Percentiles rank a stretch among this genome's conserved stretches.
phyloP scores from a whole-genome alignment of 169 alveolate genomes.

The Plasmodium reichenowi region DNA sequence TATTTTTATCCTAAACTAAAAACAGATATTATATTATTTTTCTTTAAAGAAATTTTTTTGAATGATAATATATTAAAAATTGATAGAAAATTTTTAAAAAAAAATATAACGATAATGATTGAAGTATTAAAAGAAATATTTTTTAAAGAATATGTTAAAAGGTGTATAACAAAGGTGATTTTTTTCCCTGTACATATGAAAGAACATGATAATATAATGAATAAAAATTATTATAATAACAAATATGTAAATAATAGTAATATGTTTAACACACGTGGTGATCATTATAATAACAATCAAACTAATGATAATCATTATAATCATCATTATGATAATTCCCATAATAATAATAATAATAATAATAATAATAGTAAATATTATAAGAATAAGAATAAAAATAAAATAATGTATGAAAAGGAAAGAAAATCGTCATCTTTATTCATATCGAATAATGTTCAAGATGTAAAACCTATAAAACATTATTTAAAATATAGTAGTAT shows the following conservation, averaged over 20 bases:
- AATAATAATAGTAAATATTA: too few relatives aligned
- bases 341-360: too few relatives aligned
- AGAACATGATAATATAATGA: background rate
- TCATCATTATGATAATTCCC: too few relatives aligned
- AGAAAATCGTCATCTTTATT: background rate
- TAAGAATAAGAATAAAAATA: too few relatives aligned
- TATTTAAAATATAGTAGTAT: slow-evolving; percentile 54
- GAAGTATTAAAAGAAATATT: slow-evolving; percentile 36
- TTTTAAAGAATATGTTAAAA: slow-evolving; percentile 40
- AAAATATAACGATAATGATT: slow-evolving; percentile 19
- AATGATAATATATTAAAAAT: slow-evolving; percentile 24
- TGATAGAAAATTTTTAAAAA: slow-evolving; percentile 10
- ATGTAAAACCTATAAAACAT: slow-evolving; percentile 24
- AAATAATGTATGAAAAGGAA: too few relatives aligned
- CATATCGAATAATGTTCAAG: background rate
- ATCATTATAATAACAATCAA: background rate
- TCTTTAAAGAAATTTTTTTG: slow-evolving; percentile 53
- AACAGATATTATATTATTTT: slow-evolving; percentile 29
- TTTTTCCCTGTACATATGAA: background rate
- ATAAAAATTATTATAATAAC: too few relatives aligned
- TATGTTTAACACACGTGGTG: background rate
- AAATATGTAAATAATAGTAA: background rate
- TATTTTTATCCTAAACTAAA: slow-evolving; percentile 23
- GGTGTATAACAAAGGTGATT: slow-evolving; percentile 1
- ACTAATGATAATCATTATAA: too few relatives aligned